A percentile compares a stretch with the other conserved stretches of the same genome.
These are phyloP conservation scores for Neurospora sp. DNA, from an alignment of 2,329 filamentous ascomycete genomes.

Conservation along the genomic window DNA sequence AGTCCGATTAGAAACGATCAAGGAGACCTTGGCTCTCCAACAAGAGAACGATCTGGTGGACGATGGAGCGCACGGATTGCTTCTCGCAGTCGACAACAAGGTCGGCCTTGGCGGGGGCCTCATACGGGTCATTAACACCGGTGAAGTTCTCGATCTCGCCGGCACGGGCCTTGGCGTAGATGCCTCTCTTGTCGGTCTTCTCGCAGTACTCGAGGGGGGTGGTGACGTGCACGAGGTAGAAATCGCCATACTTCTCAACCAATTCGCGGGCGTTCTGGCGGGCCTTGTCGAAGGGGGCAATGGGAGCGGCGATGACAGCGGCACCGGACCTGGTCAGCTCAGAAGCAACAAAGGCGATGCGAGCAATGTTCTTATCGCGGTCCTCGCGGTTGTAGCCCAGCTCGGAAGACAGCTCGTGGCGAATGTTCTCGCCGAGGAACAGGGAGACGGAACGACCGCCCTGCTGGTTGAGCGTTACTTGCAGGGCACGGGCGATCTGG, in stretches of 20 bases:
- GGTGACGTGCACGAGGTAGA: slow-evolving; percentile 91
- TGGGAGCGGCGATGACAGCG: slow-evolving; percentile 91
- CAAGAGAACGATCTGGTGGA: slow-evolving; percentile 92
- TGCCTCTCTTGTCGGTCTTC: slow-evolving; percentile 86
- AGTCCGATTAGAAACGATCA: slow-evolving; percentile 47
- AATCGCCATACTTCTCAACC: slow-evolving; percentile 78
- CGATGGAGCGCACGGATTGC: slow-evolving; percentile 81
- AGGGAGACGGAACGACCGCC: slow-evolving; percentile 90
- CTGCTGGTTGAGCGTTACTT: slow-evolving; percentile 97
- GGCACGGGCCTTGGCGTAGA: slow-evolving; percentile 72
- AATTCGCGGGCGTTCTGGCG: slow-evolving; percentile 71
- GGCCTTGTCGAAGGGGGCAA: slow-evolving; percentile 80
- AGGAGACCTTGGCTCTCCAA: slow-evolving; percentile 83
- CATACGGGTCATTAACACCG: slow-evolving; percentile 94
- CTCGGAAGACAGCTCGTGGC: slow-evolving; percentile 84
- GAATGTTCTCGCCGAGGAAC: slow-evolving; percentile 90
- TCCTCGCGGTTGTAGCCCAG: slow-evolving; percentile 91
- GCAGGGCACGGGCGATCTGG: slow-evolving; percentile 86
- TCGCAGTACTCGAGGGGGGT: slow-evolving; percentile 88
- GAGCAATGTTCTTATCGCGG: slow-evolving; percentile 87
- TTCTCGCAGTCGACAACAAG: slow-evolving; percentile 76
- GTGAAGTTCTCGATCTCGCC: slow-evolving; percentile 98
- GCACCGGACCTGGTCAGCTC: slow-evolving; percentile 90
- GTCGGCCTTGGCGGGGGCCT: slow-evolving; percentile 70
- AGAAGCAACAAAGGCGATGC: slow-evolving; percentile 91